Conservation (phyloP, 129 eudicot genomes). For the Saposhnikovia divaricata region DNA sequence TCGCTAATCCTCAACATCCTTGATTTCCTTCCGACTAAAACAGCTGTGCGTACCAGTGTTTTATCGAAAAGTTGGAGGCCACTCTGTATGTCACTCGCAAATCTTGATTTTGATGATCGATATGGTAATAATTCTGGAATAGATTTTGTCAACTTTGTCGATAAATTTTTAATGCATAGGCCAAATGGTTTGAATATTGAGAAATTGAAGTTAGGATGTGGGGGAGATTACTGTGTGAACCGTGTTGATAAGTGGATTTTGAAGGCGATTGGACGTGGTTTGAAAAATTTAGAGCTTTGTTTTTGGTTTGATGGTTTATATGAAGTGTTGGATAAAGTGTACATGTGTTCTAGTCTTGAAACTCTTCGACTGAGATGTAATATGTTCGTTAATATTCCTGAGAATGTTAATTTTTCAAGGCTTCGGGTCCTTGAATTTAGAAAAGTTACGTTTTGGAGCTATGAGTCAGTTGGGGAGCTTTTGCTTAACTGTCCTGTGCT, state of each 20-base stretch:
- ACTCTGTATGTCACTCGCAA: background rate
- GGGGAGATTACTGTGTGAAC: background rate
- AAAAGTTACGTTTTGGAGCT: background rate
- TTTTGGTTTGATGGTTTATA: background rate
- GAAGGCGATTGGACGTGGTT: background rate
- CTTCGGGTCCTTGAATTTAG: background rate
- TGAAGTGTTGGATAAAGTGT: background rate
- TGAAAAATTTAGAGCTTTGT: background rate
- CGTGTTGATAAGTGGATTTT: background rate
- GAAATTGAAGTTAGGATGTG: background rate
- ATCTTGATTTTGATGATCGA: background rate
- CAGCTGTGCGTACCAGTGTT: background rate
- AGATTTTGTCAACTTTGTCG: background rate
- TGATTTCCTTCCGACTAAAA: background rate
- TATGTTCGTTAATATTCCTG: background rate
- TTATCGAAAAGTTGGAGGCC: slow-evolving; percentile 1
- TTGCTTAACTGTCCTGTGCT: background rate
- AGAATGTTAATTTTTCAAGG: background rate
- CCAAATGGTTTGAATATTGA: background rate
- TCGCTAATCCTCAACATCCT: background rate
- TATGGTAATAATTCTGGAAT: background rate
- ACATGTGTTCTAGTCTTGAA: background rate
- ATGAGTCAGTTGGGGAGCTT: slow-evolving; percentile 3
- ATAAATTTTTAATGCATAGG: background rate
- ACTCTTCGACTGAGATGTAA: background rate